A percentile compares a stretch with the other conserved stretches of the same genome.
phyloP scores from a whole-genome alignment of 169 alveolate genomes.

The Plasmodium coatneyi region DNA sequence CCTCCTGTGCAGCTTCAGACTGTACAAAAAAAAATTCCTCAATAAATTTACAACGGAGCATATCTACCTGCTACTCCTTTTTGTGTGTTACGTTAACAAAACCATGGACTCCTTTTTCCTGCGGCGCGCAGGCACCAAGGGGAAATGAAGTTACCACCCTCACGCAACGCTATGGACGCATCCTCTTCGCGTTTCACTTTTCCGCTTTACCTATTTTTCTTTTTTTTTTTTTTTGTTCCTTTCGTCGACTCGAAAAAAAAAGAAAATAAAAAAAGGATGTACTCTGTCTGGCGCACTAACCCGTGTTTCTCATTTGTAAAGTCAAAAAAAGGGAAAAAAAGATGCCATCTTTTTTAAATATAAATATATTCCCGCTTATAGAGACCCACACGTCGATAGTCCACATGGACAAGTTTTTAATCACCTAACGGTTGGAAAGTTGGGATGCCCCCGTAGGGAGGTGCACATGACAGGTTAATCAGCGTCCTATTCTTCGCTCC shows the following conservation, averaged over 20 bases:
- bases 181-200: background rate
- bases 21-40: constrained; percentile 63
- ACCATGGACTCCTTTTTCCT: constrained; percentile 7
- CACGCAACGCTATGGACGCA: background rate
- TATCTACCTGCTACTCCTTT: constrained; percentile 52
- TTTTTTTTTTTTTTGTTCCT: background rate
- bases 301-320: background rate
- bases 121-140: background rate
- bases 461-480: background rate
- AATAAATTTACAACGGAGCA: constrained; percentile 60
- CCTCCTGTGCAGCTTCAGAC: constrained; percentile 41
- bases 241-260: background rate
- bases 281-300: background rate
- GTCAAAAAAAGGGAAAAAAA: background rate
- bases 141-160: background rate
- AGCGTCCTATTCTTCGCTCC: background rate
- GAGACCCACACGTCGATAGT: background rate
- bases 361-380: background rate
- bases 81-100: constrained; percentile 46
- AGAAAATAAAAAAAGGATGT: background rate
- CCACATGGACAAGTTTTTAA: background rate
- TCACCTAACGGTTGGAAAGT: background rate
- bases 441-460: background rate
- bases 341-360: background rate
- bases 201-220: background rate